phyloP scores from a whole-genome alignment of 2,329 filamentous ascomycete genomes.

The Ceratocystis smalleyi region DNA sequence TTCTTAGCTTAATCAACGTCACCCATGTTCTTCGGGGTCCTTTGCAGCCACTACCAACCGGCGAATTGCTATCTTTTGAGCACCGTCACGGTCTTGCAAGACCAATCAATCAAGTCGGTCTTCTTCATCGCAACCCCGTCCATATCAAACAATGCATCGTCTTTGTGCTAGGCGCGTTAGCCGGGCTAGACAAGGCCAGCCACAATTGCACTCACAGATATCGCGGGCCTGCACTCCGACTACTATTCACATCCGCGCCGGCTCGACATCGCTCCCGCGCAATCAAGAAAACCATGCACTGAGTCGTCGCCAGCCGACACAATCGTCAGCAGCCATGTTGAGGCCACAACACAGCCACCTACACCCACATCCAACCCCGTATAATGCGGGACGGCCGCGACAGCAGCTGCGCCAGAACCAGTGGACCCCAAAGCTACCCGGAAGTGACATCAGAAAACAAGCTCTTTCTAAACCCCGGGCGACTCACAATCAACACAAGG shows the following conservation, averaged over 20 bases:
- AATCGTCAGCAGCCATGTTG: not conserved
- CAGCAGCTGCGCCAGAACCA: no score
- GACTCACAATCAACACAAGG: no score
- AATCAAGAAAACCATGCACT: not conserved
- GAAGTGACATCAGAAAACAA: no score
- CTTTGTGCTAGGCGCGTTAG: not conserved
- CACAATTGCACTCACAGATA: not conserved
- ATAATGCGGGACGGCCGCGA: no score
- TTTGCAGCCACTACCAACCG: not conserved
- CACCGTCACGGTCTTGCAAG: no score
- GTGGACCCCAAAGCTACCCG: no score
- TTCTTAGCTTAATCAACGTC: not conserved
- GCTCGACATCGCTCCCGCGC: not conserved
- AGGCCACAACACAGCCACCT: not conserved
- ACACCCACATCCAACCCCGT: not conserved
- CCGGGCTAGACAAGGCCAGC: not conserved
- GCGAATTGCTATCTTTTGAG: not conserved
- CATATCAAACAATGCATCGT: not conserved
- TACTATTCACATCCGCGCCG: not conserved
- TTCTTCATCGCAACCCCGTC: not conserved
- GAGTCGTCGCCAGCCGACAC: not conserved
- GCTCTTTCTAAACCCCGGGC: no score
- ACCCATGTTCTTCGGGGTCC: not conserved
- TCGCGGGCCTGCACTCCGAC: not conserved
- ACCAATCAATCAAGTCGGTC: not conserved